Base-by-base conservation (phyloP, 2,329 filamentous ascomycete species). In the Aspergillus sp. region DNA sequence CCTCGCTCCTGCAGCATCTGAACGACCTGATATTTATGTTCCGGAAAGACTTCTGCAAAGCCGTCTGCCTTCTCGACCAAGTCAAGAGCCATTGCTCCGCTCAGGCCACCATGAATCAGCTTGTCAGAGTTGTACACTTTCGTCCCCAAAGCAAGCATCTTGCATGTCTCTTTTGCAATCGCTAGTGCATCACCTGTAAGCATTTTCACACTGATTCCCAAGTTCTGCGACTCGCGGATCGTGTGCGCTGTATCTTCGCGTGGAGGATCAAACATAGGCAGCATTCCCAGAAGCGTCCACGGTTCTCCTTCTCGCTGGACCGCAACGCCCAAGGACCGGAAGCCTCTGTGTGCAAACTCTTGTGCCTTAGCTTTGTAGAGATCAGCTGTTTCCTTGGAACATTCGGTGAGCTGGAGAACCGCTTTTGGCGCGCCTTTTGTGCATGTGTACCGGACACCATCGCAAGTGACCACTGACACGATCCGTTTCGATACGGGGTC, bases 71-170 rank as follows among this genome's bases (percentile, higher is more conserved):
- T 87, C 80, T 92, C 89, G 62, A 91, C 89, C 22, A 92, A 83
- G 74, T 92, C 90, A 77, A 91, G 87, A 76, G 91, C 88, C 67
- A 89, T 89, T 63, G 87, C 87, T 65, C 90, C 90, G 61, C 87
- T 85, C 49, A 92, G 84, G 77, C 89, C 89, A 73, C 89, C 89
- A 76, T 91, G 87, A 68, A 92, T 91, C 64, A 92, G 84, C 79
- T 89, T 90, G 69, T 90, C 87, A 47, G 90, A 92, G 81, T 91
- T 91, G 81, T 91, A 92, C 64, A 92, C 89, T 81, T 92, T 92
- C 68, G 89, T 91, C 61, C 90, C 90, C 57, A 92, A 84, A 62
- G 89, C 88, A 69, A 92, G 83, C 88, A 92, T 91, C 79, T 91
- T 91, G 84, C 90, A 92, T 63, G 90, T 92, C 79, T 92, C 90